Base-by-base conservation (phyloP, 2,329 filamentous ascomycete genomes). In the Phialophora chinensis region DNA sequence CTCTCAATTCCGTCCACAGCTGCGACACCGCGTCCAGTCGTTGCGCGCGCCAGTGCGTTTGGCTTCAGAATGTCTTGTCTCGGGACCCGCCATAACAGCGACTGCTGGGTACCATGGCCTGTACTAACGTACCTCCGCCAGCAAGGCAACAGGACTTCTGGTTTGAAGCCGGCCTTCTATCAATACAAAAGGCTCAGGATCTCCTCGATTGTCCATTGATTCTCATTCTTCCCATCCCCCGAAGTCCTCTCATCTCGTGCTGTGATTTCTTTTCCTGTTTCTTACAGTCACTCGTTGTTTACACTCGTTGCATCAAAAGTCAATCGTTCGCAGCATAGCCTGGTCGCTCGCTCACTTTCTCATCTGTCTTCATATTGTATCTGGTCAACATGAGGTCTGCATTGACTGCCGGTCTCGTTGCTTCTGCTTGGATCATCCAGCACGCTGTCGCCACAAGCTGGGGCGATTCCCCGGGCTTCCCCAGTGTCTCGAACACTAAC, bases 1-100 rank as follows among this genome's bases (percentile, higher is more conserved):
- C 53, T 90, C 93, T 93, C 97, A 66, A 95, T 85, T 0, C 88
- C 88, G 63, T 89, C 84, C 1, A 90, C 90, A 72, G 90, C 88
- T 2, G 90, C 87, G 54, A 95, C 42, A 64, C 17, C 42, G 38
- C 50, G 52, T 38, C 27, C 31, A 55, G 27, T 20, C 38, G 47
- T 62, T 27, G 65, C 67, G 67, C 64, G 65, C 66, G 65, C 65
- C 57, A 66, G 47, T 29, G 33, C 38, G 47, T 31, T 60, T 54
- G 47, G 29, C 65, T 64, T 66, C 66, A 70, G 23, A 68, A 70
- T 70, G 68, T 70, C 66, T 70, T 68, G 66, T 66, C 66, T 42
- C 60, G 33, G 44, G 57, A 47, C 50, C 59, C 60, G 60, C 63
- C 55, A 54, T 33, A 4, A 29, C 25, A 31, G 56, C 14, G 25